phyloP scores from a whole-genome alignment of 495 filamentous ascomycete genomes.

The Trichoderma reesei region DNA sequence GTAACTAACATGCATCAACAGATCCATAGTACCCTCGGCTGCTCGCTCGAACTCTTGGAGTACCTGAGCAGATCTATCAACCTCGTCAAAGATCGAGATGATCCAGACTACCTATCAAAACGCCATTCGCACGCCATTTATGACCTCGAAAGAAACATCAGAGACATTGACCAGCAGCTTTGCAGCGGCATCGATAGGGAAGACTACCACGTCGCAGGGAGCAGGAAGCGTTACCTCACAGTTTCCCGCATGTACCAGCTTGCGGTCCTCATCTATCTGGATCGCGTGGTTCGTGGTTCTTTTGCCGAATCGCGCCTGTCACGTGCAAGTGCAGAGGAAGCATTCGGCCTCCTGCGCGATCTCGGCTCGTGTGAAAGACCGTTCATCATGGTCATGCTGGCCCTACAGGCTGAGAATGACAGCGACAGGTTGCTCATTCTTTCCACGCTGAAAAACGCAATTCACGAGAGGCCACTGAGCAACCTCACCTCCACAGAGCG shows the following conservation, averaged over 20 bases:
- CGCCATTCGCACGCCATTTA: neutral
- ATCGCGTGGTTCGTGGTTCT: neutral
- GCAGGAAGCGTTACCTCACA: neutral
- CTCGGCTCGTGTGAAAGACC: neutral
- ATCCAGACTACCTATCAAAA: neutral
- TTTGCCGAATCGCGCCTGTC: neutral
- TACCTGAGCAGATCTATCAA: neutral
- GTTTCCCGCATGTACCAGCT: conserved; percentile 1
- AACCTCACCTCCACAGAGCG: neutral
- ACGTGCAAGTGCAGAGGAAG: neutral
- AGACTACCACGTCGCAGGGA: neutral
- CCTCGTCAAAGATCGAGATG: neutral
- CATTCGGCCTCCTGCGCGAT: neutral
- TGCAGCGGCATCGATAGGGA: neutral
- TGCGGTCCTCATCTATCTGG: conserved; percentile 3
- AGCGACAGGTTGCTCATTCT: neutral
- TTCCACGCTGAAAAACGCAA: neutral
- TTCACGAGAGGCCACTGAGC: neutral
- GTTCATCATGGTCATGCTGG: neutral
- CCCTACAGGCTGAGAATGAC: neutral
- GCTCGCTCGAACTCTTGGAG: neutral
- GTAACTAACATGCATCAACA: neutral
- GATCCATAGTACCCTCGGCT: neutral
- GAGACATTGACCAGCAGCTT: neutral
- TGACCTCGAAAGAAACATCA: neutral